phyloP scores from a whole-genome alignment of 2,329 filamentous ascomycete genomes.

The Iodosphaeria phyllophila region DNA sequence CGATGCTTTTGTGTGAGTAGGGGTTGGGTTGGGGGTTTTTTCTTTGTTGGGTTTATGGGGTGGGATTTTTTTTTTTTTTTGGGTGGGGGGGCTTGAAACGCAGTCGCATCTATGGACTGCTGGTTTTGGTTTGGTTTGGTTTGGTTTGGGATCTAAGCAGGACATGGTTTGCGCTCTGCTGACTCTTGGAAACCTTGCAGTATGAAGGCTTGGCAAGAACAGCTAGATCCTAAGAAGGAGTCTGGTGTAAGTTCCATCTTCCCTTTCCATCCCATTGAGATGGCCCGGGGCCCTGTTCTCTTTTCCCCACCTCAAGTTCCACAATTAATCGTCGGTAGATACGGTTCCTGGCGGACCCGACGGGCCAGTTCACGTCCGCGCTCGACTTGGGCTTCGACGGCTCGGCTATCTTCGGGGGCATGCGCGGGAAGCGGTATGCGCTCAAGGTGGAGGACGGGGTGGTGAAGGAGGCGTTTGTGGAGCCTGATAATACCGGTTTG shows the following conservation, averaged over 20 bases:
- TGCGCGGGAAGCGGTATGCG: slow-evolving; percentile 75
- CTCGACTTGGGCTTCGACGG: slow-evolving; percentile 59
- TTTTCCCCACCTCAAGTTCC: not conserved
- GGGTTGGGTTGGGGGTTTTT: too few species aligned
- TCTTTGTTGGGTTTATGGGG: too few species aligned
- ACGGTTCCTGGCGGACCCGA: slow-evolving; percentile 74
- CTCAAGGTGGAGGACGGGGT: slow-evolving; percentile 70
- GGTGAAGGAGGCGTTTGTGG: slow-evolving; percentile 63
- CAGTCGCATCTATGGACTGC: too few species aligned
- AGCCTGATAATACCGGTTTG: slow-evolving; percentile 76
- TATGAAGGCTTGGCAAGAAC: slow-evolving; percentile 75
- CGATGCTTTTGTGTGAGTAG: slow-evolving; percentile 83
- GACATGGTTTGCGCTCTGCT: too few species aligned
- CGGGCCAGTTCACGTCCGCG: slow-evolving; percentile 62
- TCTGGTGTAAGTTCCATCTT: slow-evolving; percentile 46
- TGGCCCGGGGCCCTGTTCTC: not conserved
- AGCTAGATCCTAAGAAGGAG: slow-evolving; percentile 54
- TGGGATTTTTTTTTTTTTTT: too few species aligned
- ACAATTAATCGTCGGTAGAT: slow-evolving; percentile 30
- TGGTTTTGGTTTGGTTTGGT: not conserved
- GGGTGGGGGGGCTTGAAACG: too few species aligned
- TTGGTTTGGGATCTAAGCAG: not conserved
- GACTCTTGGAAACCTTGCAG: slow-evolving; percentile 27
- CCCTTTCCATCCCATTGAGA: not conserved
- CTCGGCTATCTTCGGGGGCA: slow-evolving; percentile 50